Base-by-base conservation (phyloP, 2,329 filamentous ascomycete genomes). In the Trichoderma afroharzianum region DNA sequence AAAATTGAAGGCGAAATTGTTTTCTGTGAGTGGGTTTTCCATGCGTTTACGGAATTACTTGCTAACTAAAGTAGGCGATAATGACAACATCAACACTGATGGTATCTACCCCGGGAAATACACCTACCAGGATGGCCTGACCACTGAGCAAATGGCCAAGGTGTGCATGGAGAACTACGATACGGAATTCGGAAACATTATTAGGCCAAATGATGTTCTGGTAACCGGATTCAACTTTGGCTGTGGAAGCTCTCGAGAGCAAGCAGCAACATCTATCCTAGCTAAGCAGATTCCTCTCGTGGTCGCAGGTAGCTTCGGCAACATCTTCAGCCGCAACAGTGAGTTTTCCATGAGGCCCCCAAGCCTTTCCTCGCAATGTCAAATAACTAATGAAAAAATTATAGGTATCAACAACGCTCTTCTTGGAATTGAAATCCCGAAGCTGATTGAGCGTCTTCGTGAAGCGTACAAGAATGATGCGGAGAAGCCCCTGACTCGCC, bases 151-250 rank as follows among this genome's bases (percentile, higher is more conserved):
- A 71, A 98, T 98, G 95, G 93, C 94, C 0, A 85, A 92, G 75
- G 94, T 95, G 0, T 95, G 92, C 81, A 98, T 98, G 94, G 88
- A 92, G 79, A 98, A 98, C 85, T 98, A 97, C 82, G 95, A 98
- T 79, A 82, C 87, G 0, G 79, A 84, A 0, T 98, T 98, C 79
- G 81, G 85, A 11, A 80, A 82, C 1, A 84, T 91, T 43, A 91
- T 92, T 59, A 87, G 87, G 74, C 79, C 88, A 0, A 90, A 89
- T 63, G 95, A 98, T 77, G 93, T 98, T 69, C 87, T 98, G 1
- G 94, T 98, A 0, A 83, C 91, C 0, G 94, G 94, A 36, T 96
- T 91, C 84, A 97, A 97, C 84, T 97, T 98, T 78, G 95, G 95
- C 62, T 94, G 91, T 75, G 94, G 94, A 21, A 89, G 85, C 71